A percentile compares a stretch with the other conserved stretches of the same genome.
phyloP scores from a whole-genome alignment of 495 filamentous ascomycete genomes.

The Penicillium pancosmium region DNA sequence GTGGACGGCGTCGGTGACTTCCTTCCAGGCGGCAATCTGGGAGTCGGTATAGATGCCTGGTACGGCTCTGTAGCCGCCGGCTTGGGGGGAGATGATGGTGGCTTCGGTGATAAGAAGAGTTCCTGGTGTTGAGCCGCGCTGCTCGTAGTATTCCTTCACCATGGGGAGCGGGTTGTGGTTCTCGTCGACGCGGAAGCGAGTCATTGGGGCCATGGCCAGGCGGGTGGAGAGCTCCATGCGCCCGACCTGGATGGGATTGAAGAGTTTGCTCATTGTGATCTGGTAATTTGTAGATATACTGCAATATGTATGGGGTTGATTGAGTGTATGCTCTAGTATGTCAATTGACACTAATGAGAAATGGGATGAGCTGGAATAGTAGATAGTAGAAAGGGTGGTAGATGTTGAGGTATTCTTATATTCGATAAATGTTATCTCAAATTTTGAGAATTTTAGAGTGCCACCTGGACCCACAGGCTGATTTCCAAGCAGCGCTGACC shows the following conservation, averaged over 20 bases:
- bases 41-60: conserved; percentile 65
- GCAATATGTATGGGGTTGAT: too few species aligned
- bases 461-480: not conserved
- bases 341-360: too few species aligned
- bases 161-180: conserved; percentile 40
- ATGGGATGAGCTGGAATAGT: too few species aligned
- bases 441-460: too few species aligned
- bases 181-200: conserved; percentile 52
- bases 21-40: conserved; percentile 65
- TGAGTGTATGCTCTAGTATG: not conserved
- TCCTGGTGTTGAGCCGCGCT: conserved; percentile 51
- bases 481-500: conserved; percentile 9
- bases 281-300: not conserved
- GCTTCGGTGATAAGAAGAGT: conserved; percentile 61
- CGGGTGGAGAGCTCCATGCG: conserved; percentile 50
- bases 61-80: conserved; percentile 55
- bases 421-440: too few species aligned
- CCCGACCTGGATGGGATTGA: conserved; percentile 53
- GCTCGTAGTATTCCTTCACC: conserved; percentile 54
- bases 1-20: conserved; percentile 68
- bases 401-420: too few species aligned
- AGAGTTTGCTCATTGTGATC: conserved; percentile 40
- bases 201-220: conserved; percentile 53
- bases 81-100: conserved; percentile 60
- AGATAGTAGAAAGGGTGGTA: too few species aligned